phyloP scores from a whole-genome alignment of 164 flowering plant species.

The Malania oleifera region DNA sequence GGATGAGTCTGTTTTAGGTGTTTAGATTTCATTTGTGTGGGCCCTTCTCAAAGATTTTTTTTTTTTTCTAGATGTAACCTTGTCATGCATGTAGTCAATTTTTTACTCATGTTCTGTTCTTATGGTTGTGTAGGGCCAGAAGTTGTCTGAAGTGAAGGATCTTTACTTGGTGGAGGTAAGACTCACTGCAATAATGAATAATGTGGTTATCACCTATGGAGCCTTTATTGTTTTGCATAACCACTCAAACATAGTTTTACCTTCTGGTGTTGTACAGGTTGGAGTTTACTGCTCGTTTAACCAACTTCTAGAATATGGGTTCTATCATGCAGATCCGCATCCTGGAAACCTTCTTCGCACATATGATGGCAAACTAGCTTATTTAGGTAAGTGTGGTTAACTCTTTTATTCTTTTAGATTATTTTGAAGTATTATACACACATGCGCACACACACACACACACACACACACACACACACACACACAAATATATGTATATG shows the following conservation, averaged over 20 bases:
- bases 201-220: not conserved
- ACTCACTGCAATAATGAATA: constrained; percentile 1
- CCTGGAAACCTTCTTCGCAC: constrained; percentile 96
- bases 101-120: constrained; percentile 12
- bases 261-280: constrained; percentile 44
- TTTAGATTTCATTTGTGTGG: too few relatives aligned
- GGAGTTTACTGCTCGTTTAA: constrained; percentile 95
- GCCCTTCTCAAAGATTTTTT: too few relatives aligned
- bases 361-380: constrained; percentile 86
- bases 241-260: not conserved
- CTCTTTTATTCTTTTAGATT: not conserved
- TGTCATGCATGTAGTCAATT: too few relatives aligned
- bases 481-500: too few relatives aligned
- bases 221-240: not conserved
- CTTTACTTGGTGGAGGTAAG: constrained; percentile 84
- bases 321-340: constrained; percentile 99
- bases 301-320: constrained; percentile 93
- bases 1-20: too few relatives aligned
- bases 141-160: constrained; percentile 79
- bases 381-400: constrained; percentile 50
- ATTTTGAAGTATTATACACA: not conserved
- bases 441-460: too few relatives aligned
- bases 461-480: too few relatives aligned
- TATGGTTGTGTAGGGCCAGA: constrained; percentile 56
- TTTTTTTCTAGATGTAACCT: too few relatives aligned